Conservation (phyloP, 2,329 filamentous ascomycete species). For the Sporothrix humicola region DNA sequence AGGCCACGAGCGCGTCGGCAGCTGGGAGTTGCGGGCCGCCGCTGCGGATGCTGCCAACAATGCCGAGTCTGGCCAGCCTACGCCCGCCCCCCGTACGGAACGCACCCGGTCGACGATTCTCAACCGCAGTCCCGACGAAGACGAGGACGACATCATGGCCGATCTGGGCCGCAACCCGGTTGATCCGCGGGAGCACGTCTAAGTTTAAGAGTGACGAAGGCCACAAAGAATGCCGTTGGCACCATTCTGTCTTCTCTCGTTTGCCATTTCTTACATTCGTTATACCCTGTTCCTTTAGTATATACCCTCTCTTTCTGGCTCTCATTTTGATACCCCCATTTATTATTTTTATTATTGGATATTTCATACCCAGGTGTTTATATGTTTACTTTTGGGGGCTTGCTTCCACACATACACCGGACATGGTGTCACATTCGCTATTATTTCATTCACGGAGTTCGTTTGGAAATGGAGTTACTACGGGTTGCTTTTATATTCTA, state of each 20-base stretch:
- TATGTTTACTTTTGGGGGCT: neutral
- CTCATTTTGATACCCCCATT: conserved; percentile 18
- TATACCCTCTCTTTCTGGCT: conserved; percentile 21
- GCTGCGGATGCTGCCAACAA: conserved; percentile 20
- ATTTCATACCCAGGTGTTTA: conserved; percentile 5
- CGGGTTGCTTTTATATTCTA: too few relatives aligned
- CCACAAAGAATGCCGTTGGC: neutral
- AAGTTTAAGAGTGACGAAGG: neutral
- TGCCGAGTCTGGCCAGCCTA: neutral
- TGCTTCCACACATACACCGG: neutral
- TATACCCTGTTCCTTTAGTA: neutral
- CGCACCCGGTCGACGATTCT: conserved; percentile 32
- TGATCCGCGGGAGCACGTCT: conserved; percentile 50
- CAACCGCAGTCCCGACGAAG: conserved; percentile 32
- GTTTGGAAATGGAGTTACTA: neutral
- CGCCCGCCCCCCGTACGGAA: conserved; percentile 38
- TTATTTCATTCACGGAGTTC: neutral
- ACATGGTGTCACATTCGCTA: neutral
- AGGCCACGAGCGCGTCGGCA: conserved; percentile 54
- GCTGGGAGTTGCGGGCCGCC: conserved; percentile 53
- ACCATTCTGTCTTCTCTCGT: neutral
- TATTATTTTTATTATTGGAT: conserved; percentile 11
- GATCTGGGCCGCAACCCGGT: conserved; percentile 48
- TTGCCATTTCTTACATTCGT: neutral
- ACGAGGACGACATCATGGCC: conserved; percentile 48